phyloP scores from a whole-genome alignment of 768 basidiomycete species.

The Mycena vulgaris region DNA sequence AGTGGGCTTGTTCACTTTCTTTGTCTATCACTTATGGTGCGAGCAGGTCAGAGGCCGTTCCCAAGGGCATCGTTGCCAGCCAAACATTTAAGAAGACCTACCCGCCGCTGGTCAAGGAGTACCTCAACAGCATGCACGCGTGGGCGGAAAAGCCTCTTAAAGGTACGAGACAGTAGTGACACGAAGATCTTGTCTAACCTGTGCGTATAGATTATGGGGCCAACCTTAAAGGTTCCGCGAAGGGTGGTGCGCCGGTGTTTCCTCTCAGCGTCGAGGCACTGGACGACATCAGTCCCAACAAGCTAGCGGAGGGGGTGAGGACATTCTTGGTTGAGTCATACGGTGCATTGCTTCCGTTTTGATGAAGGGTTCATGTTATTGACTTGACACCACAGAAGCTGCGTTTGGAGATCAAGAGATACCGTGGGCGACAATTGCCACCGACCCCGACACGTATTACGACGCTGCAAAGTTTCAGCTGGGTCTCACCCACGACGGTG shows the following conservation, averaged over 20 bases:
- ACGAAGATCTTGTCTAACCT: background rate
- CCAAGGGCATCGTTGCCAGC: too few relatives aligned
- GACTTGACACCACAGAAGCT: constrained; percentile 9
- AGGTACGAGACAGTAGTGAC: background rate
- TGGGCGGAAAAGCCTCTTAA: too few relatives aligned
- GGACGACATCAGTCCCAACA: constrained; percentile 1
- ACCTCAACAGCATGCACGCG: too few relatives aligned
- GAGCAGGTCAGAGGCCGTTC: too few relatives aligned
- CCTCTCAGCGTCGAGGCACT: background rate
- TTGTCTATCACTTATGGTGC: too few relatives aligned
- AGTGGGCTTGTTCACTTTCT: too few relatives aligned
- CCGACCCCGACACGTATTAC: constrained; percentile 18
- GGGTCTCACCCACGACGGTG: background rate
- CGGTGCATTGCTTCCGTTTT: background rate
- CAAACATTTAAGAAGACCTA: too few relatives aligned
- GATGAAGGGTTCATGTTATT: background rate
- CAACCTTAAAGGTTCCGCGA: background rate
- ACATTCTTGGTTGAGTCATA: background rate
- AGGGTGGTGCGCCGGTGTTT: background rate
- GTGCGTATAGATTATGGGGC: background rate
- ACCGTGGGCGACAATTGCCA: background rate
- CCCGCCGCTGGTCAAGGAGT: too few relatives aligned
- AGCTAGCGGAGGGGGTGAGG: background rate
- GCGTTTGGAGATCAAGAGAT: constrained; percentile 16
- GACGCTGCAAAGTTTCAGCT: background rate